These are phyloP conservation scores for Tricladium varicosporioides DNA, from an alignment of 2,329 filamentous ascomycete species.

Conservation along the genomic window DNA sequence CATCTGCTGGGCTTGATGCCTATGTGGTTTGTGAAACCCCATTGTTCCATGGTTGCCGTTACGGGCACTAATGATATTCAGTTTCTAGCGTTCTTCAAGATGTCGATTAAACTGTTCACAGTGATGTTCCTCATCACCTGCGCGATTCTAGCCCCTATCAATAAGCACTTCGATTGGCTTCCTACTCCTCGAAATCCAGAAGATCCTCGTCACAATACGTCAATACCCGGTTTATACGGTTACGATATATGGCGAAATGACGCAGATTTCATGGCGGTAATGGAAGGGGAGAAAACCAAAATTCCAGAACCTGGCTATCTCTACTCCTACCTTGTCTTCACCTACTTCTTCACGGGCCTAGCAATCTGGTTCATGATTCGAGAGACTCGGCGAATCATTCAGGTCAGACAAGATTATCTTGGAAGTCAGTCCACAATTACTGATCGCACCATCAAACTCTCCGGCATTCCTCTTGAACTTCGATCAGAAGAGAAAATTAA, in stretches of 20 bases:
- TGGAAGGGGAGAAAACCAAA: slow-evolving; percentile 9
- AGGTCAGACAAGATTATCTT: slow-evolving; percentile 83
- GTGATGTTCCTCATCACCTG: slow-evolving; percentile 80
- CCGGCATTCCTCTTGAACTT: slow-evolving; percentile 78
- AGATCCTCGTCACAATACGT: slow-evolving; percentile 32
- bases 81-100: slow-evolving; percentile 94
- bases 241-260: slow-evolving; percentile 4
- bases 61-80: slow-evolving; percentile 31
- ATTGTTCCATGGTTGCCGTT: not conserved
- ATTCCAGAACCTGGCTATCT: slow-evolving; percentile 52
- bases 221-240: not conserved
- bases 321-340: slow-evolving; percentile 93
- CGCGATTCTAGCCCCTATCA: slow-evolving; percentile 80
- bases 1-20: slow-evolving; percentile 88
- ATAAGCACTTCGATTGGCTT: slow-evolving; percentile 58
- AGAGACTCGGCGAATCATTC: slow-evolving; percentile 83
- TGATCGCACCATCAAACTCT: slow-evolving; percentile 87
- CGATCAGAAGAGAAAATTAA: slow-evolving; percentile 82
- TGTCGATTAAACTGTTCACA: slow-evolving; percentile 81
- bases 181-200: slow-evolving; percentile 17
- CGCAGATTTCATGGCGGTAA: slow-evolving; percentile 5
- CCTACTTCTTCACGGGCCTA: slow-evolving; percentile 84
- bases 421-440: slow-evolving; percentile 94
- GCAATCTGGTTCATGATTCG: slow-evolving; percentile 79
- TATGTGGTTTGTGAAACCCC: slow-evolving; percentile 66